Evolutionary conservation across 108 stramenopile genomes (phyloP).

Genomic region (Cyclotella distinguenda): DNA sequence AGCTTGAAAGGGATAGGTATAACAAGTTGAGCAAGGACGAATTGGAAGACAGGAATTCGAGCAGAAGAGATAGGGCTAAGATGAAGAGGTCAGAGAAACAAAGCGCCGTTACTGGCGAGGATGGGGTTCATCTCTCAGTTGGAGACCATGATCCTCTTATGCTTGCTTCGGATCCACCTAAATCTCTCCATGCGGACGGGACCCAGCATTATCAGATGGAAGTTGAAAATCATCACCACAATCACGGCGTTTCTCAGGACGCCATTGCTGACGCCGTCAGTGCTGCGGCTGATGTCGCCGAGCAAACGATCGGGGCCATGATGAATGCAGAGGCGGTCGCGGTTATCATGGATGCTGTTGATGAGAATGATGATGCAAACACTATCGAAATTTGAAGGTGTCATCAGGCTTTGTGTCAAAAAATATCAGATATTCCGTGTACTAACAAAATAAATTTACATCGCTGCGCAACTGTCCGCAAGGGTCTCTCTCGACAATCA

Average conservation of each 20-base stretch:
- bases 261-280: constrained; percentile 24
- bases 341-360: constrained; percentile 2
- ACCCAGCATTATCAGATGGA: neutral
- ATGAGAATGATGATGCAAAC: neutral
- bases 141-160: neutral
- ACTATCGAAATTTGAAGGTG: constrained; percentile 10
- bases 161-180: neutral
- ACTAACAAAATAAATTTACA: no score
- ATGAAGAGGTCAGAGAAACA: constrained; percentile 15
- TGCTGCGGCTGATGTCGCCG: constrained; percentile 36
- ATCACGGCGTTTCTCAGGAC: constrained; percentile 1
- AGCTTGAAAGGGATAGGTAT: constrained; percentile 82
- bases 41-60: constrained; percentile 70
- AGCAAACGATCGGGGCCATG: constrained; percentile 17
- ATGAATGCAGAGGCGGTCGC: constrained; percentile 6
- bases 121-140: neutral
- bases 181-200: neutral
- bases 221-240: neutral
- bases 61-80: constrained; percentile 75
- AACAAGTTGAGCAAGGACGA: constrained; percentile 65
- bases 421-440: no score
- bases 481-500: no score
- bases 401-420: no score
- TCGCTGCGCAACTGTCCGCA: no score
- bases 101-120: neutral